A percentile compares a stretch with the other conserved stretches of the same genome.
Evolutionary conservation across 129 eudicot species (phyloP).

Genomic region (Pulicaria dysenterica): DNA sequence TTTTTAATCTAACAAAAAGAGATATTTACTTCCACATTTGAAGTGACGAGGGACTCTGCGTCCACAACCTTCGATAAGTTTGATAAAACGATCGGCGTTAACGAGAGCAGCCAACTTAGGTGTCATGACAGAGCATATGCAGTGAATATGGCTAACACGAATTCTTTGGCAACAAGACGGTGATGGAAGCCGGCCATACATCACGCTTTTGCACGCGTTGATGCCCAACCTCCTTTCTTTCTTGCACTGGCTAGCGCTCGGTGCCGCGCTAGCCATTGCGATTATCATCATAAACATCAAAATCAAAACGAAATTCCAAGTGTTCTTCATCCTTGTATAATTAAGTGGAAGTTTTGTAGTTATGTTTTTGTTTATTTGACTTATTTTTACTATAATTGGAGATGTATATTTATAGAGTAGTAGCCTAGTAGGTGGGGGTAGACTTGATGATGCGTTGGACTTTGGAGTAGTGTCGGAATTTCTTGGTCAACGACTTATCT

Average conservation of each 20-base stretch:
- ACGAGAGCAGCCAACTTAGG: slow-evolving; percentile 47
- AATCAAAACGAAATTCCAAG: slow-evolving; percentile 14
- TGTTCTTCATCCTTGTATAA: slow-evolving; percentile 5
- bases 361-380: not conserved
- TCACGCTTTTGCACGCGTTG: slow-evolving; percentile 46
- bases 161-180: slow-evolving; percentile 41
- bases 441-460: not conserved
- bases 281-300: slow-evolving; percentile 14
- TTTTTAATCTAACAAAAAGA: not conserved
- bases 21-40: slow-evolving; percentile 55
- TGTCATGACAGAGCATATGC: slow-evolving; percentile 49
- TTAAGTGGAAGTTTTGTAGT: not conserved
- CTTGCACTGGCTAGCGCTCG: slow-evolving; percentile 41
- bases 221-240: slow-evolving; percentile 33
- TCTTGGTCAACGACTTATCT: slow-evolving; percentile 15
- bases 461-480: slow-evolving; percentile 12
- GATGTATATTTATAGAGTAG: slow-evolving; percentile 11
- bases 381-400: not conserved
- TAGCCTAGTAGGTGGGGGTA: not conserved
- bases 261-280: slow-evolving; percentile 8
- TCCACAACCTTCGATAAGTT: slow-evolving; percentile 56
- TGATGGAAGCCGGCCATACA: slow-evolving; percentile 42
- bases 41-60: slow-evolving; percentile 53
- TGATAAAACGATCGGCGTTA: slow-evolving; percentile 27
- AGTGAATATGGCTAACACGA: slow-evolving; percentile 47